Evolutionary conservation across 2,329 filamentous ascomycete species (phyloP).

Genomic region (Mollisia scopiformis): DNA sequence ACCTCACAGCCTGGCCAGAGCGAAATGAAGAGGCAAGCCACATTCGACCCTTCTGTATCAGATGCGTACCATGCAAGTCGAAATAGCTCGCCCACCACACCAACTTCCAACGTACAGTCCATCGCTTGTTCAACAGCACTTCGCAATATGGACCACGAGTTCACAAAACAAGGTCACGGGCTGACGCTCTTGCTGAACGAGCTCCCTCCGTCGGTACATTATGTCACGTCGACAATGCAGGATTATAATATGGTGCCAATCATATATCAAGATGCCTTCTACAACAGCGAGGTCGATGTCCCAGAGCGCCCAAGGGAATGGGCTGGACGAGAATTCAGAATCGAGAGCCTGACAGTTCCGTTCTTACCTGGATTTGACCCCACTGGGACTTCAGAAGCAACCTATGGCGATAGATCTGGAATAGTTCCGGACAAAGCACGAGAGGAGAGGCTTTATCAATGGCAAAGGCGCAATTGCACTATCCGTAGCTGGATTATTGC

Average conservation of each 20-base stretch:
- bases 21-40: slow-evolving; percentile 43
- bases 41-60: slow-evolving; percentile 35
- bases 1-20: slow-evolving; percentile 51
- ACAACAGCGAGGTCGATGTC: slow-evolving; percentile 82
- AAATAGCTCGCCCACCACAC: not conserved
- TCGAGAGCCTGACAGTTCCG: slow-evolving; percentile 75
- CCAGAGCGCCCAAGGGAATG: slow-evolving; percentile 79
- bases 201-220: slow-evolving; percentile 45
- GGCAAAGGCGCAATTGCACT: slow-evolving; percentile 59
- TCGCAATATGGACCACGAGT: slow-evolving; percentile 18
- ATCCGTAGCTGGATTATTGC: slow-evolving; percentile 79
- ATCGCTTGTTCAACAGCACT: slow-evolving; percentile 12
- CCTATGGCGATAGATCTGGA: slow-evolving; percentile 54
- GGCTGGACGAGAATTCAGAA: slow-evolving; percentile 81
- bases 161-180: slow-evolving; percentile 3
- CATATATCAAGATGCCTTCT: slow-evolving; percentile 85
- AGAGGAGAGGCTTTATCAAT: slow-evolving; percentile 53
- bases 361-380: slow-evolving; percentile 81
- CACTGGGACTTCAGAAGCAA: slow-evolving; percentile 57
- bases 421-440: slow-evolving; percentile 51
- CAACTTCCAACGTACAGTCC: not conserved
- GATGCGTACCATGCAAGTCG: not conserved
- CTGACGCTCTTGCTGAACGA: slow-evolving; percentile 39
- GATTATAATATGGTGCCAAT: slow-evolving; percentile 63
- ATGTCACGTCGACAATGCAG: slow-evolving; percentile 59